Evolutionary conservation across 2,329 filamentous ascomycete genomes (phyloP).

Genomic region (Apiospora phragmitis): DNA sequence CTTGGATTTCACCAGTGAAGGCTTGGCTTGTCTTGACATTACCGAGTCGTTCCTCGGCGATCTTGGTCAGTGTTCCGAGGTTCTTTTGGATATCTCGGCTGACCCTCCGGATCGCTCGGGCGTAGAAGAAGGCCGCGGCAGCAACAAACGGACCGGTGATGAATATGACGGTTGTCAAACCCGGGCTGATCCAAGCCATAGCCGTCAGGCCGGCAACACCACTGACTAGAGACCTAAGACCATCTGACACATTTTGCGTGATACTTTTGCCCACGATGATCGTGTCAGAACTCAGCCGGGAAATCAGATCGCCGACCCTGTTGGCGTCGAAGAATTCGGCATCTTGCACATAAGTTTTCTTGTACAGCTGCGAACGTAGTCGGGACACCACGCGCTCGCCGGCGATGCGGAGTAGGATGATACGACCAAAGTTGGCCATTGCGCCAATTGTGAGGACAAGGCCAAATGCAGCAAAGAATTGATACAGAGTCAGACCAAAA

Average conservation of each 20-base stretch:
- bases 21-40: constrained; percentile 97
- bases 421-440: constrained; percentile 87
- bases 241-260: constrained; percentile 95
- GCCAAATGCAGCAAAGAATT: constrained; percentile 85
- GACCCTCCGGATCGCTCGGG: constrained; percentile 82
- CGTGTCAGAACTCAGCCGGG: constrained; percentile 90
- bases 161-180: constrained; percentile 83
- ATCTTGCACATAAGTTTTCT: constrained; percentile 92
- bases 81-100: constrained; percentile 94
- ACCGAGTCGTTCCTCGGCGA: constrained; percentile 94
- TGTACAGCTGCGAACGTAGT: constrained; percentile 85
- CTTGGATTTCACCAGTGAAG: constrained; percentile 89
- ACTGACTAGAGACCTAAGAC: constrained; percentile 86
- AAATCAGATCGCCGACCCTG: constrained; percentile 93
- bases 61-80: constrained; percentile 88
- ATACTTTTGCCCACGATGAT: constrained; percentile 99
- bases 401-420: constrained; percentile 89
- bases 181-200: constrained; percentile 94
- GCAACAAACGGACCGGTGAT: constrained; percentile 91
- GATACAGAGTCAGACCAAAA: constrained; percentile 80
- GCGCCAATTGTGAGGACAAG: constrained; percentile 80
- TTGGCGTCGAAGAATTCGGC: constrained; percentile 99
- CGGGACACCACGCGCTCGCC: constrained; percentile 93
- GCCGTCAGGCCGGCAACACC: constrained; percentile 85
- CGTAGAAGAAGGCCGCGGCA: constrained; percentile 88